Evolutionary conservation across 805 yeast genomes (phyloP), one percentile per base, ranked within the genome.

Genomic region (Spathaspora sp.): DNA sequence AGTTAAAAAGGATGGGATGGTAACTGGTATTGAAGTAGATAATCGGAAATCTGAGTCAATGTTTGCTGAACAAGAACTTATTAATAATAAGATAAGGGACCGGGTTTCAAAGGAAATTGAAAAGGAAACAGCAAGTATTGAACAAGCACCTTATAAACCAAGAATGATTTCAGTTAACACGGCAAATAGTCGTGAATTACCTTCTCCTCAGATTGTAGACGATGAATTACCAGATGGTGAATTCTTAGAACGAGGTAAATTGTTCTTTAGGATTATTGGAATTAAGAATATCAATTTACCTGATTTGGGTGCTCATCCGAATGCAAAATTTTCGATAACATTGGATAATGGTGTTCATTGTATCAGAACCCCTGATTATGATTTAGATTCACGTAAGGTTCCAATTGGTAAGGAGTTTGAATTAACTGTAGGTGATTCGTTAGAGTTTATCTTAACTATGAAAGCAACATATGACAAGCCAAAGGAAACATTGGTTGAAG

Each of bases 291-390:
- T 84, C 20, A 64, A 65, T n/a, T 62, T 85, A 40, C 79, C 84
- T 1, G 81, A 78, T 18, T 56, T 80, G 29, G 60, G 57, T 18
- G 63, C 65, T 7, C 78, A 77, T 47, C 31, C 43, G 20, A 67
- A 77, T 17, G 84, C 81, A 0, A 71, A 75, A 50, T 77, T 81
- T 62, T 75, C 78, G 49, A 57, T 83, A 17, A 78, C 82, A 5
- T 68, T 86, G 49, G 97, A 91, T 64, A 91, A 91, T 63, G 96
- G 96, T 5, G 81, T 83, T 39, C 96, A 91, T 62, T 80, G 89
- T 52, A 79, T 89, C 46, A 79, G 83, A 38, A 89, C 96, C 0
- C 79, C 83, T 8, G 75, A 78, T 65, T 76, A 78, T 58, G 59
- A 61, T 20, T 57, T 80, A 49, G 58, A 62, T 3, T 49, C 60